phyloP scores from a whole-genome alignment of 2,329 filamentous ascomycete genomes.

The Calonectria crousiana region DNA sequence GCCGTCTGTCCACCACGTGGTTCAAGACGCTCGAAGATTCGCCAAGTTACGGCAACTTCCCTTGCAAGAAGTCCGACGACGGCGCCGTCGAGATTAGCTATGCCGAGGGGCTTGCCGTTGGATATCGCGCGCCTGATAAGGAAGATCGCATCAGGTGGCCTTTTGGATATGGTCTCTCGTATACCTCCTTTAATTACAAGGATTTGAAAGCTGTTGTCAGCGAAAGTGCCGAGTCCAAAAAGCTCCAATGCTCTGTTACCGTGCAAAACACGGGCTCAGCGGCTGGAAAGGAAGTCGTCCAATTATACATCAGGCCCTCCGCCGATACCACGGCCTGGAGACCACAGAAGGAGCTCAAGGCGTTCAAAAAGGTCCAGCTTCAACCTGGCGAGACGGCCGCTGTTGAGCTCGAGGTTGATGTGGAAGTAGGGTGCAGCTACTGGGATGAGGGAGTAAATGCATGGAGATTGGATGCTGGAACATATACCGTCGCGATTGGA shows the following conservation, averaged over 20 bases:
- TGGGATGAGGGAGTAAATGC: constrained; percentile 9
- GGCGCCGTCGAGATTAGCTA: constrained; percentile 22
- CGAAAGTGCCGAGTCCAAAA: neutral
- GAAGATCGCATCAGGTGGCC: constrained; percentile 5
- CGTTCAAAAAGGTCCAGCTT: constrained; percentile 20
- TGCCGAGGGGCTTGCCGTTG: constrained; percentile 25
- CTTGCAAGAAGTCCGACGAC: neutral
- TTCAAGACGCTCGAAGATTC: constrained; percentile 30
- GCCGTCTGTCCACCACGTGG: constrained; percentile 29
- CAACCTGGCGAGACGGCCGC: constrained; percentile 1
- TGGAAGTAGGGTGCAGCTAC: neutral
- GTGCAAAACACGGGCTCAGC: constrained; percentile 21
- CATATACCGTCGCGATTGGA: constrained; percentile 8
- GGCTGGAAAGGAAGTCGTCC: constrained; percentile 27
- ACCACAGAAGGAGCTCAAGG: constrained; percentile 27
- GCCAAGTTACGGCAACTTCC: constrained; percentile 28
- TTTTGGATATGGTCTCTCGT: constrained; percentile 31
- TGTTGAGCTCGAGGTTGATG: constrained; percentile 14
- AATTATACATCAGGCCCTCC: constrained; percentile 8
- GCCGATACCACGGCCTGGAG: constrained; percentile 20
- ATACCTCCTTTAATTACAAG: constrained; percentile 26
- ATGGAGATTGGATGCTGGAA: constrained; percentile 27
- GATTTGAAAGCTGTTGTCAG: constrained; percentile 18
- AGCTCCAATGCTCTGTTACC: neutral
- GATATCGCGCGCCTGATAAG: constrained; percentile 18